Base-by-base conservation (phyloP, 148 eudicot genomes). In the Amaranthus palmeri region DNA sequence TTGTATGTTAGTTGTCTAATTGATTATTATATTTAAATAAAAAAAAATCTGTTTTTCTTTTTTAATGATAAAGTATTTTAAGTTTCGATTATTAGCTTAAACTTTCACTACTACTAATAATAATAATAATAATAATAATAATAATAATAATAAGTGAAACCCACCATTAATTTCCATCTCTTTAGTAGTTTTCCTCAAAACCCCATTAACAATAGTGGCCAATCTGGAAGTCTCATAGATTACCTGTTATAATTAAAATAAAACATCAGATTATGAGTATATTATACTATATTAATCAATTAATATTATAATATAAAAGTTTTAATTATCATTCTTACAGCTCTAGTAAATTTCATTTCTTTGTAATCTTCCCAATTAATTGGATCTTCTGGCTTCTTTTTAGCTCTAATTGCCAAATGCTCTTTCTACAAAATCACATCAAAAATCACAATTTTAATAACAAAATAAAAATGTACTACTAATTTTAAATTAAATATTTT, bases 151-250 rank as follows among this genome's bases (percentile, higher is more conserved):
- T 48, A 18, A 11, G 42, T 18, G 7, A 68, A 18, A 81, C 91
- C 75, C 78, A 90, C 98, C 98, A 85, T 92, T 95, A 45, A 95
- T 84, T 82, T 95, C 93, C 99, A 95, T 89, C 72, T 95, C 97
- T 71, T 80, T 58, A 13, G 97, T 92, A 43, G 99, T 95, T 85
- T 95, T 95, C 81, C 99, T 92, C 74, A 95, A 72, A 4, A 95
- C 97, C 52, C 99, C 99, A 82, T 95, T 95, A 15, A 95, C 99
- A 80, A 95, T 87, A 61, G 97, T 95, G 55, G 99, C 99, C 73
- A 95, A 80, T 78, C 99, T 92, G 56, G 97, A 89, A 42, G 97
- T 91, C 87, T 95, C 99, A 77, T 85, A 87, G 61, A 95, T 95
- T 62, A 95, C 98, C 98, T 93, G 90, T 81, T 78, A 54, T n/a